phyloP scores from a whole-genome alignment of 83 land plant species.

The Thuja plicata region DNA sequence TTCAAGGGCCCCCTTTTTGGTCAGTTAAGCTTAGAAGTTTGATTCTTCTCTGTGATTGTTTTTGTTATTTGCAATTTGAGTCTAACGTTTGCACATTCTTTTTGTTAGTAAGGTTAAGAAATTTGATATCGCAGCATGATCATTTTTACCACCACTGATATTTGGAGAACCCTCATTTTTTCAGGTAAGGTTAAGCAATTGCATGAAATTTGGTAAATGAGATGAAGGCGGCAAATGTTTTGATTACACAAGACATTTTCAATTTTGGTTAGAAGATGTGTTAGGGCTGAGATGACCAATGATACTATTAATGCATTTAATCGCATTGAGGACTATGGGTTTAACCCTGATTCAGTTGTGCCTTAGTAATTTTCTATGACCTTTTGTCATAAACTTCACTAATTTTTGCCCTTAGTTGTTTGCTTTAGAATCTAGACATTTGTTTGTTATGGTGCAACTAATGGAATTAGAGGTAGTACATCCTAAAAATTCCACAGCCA shows the following conservation, averaged over 20 bases:
- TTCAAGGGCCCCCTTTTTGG: neutral
- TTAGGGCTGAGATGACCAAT: conserved; percentile 45
- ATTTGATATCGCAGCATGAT: neutral
- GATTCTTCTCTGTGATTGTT: neutral
- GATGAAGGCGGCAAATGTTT: conserved; percentile 38
- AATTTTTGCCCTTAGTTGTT: neutral
- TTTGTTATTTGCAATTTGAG: neutral
- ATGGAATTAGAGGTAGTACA: neutral
- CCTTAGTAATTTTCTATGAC: neutral
- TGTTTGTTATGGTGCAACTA: neutral
- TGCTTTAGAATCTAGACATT: neutral
- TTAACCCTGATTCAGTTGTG: conserved; percentile 36
- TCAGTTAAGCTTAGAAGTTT: neutral
- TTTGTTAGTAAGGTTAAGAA: neutral
- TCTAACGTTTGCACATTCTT: neutral
- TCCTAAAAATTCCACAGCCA: neutral
- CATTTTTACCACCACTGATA: neutral
- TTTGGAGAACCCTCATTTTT: neutral
- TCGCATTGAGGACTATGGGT: conserved; percentile 62
- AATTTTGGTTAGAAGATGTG: conserved; percentile 57
- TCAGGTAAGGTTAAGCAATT: conserved; percentile 51
- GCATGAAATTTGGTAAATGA: conserved; percentile 52
- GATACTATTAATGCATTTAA: conserved; percentile 58
- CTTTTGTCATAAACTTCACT: neutral
- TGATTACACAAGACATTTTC: conserved; percentile 38